Conservation (phyloP, 352 stramenopile species). For the Discostella stelligera region DNA sequence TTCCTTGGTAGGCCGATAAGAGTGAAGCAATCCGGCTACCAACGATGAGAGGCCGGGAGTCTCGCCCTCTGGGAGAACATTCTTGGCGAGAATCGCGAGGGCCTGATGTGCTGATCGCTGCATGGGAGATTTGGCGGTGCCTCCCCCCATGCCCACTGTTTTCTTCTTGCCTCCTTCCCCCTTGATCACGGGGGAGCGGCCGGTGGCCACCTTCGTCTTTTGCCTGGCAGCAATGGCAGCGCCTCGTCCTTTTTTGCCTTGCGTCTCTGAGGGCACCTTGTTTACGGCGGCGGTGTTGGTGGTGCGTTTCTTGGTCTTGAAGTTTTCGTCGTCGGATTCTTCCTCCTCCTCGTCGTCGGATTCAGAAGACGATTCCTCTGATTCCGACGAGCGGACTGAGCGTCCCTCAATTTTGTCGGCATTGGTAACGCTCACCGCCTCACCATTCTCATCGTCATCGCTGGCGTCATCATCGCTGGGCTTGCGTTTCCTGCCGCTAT, state of each 20-base stretch:
- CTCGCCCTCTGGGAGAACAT: conserved; percentile 31
- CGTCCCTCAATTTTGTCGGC: not conserved
- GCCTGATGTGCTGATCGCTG: conserved; percentile 12
- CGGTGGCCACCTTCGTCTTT: conserved; percentile 34
- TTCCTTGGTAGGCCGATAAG: conserved; percentile 24
- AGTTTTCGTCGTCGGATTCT: not conserved
- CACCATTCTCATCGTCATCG: conserved; percentile 26
- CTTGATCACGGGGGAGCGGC: not conserved
- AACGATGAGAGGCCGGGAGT: conserved; percentile 19
- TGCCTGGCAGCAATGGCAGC: not conserved
- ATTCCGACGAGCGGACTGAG: no score
- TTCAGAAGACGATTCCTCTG: no score
- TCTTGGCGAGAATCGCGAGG: conserved; percentile 29
- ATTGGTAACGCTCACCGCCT: not conserved
- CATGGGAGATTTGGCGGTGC: not conserved
- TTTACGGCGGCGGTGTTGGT: not conserved
- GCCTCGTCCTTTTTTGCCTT: conserved; percentile 7
- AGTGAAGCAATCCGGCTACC: conserved; percentile 32
- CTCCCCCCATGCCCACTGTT: not conserved
- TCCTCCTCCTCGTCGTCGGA: conserved; percentile 14
- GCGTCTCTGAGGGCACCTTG: not conserved
- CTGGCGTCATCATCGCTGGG: conserved; percentile 13
- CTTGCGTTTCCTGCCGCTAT: not conserved
- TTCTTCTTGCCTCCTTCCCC: not conserved
- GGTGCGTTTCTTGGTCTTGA: conserved; percentile 6